These are phyloP conservation scores for Leccinum subtestaceum DNA, from an alignment of 768 basidiomycete genomes.

Conservation along the genomic window DNA sequence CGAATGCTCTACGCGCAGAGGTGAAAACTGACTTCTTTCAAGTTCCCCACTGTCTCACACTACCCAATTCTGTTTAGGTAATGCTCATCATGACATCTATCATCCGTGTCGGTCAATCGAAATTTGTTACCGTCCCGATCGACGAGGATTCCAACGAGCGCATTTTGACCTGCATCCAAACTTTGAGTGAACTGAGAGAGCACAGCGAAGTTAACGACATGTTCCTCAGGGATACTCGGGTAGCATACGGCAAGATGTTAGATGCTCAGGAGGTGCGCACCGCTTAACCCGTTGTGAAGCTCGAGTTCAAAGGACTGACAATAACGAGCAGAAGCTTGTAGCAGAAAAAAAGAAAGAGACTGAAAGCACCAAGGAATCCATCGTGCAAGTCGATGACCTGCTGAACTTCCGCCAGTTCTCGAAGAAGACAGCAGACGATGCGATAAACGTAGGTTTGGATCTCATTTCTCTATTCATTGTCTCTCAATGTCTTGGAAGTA, in stretches of 20 bases:
- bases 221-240: conserved; percentile 84
- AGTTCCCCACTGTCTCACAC: neutral
- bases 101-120: conserved; percentile 96
- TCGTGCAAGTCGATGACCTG: conserved; percentile 92
- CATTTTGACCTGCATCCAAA: conserved; percentile 94
- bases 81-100: conserved; percentile 99
- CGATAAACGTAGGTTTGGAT: conserved; percentile 55
- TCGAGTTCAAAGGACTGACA: neutral
- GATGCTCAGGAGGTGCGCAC: conserved; percentile 78
- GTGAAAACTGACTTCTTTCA: conserved; percentile 32
- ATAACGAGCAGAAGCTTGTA: conserved; percentile 67
- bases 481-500: conserved; percentile 48
- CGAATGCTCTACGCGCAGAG: conserved; percentile 84
- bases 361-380: conserved; percentile 60
- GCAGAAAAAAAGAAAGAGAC: conserved; percentile 89
- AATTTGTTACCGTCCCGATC: conserved; percentile 90
- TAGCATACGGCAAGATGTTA: conserved; percentile 95
- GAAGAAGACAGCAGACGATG: conserved; percentile 83
- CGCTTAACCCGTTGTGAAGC: neutral
- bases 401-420: conserved; percentile 92
- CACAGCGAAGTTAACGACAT: conserved; percentile 59
- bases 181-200: conserved; percentile 75
- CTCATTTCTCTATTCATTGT: neutral
- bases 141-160: conserved; percentile 98
- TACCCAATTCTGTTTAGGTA: conserved; percentile 44